Conservation (phyloP, 352 stramenopile genomes). For the Phytopythium mirpurense region DNA sequence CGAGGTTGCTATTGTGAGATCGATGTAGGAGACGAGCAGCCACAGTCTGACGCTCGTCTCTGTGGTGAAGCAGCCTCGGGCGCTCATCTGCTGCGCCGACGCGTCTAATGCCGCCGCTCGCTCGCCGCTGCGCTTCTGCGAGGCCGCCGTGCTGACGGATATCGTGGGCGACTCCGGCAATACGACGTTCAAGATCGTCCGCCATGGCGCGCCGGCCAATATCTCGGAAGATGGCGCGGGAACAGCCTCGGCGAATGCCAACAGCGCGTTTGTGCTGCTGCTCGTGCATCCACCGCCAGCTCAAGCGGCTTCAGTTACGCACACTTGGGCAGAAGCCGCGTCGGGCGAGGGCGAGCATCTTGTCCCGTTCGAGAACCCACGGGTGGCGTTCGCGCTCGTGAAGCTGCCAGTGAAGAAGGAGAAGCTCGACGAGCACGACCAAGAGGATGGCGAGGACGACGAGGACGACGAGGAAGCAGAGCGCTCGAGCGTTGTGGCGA, state of each 20-base stretch:
- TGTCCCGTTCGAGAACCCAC: conserved; percentile 34
- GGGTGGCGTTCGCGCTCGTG: conserved; percentile 35
- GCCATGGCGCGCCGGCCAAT: conserved; percentile 23
- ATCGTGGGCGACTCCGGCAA: conserved; percentile 48
- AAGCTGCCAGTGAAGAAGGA: background rate
- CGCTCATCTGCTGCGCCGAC: conserved; percentile 32
- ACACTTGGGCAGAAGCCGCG: conserved; percentile 17
- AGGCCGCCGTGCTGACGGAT: conserved; percentile 35
- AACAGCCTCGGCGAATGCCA: background rate
- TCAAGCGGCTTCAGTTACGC: conserved; percentile 14
- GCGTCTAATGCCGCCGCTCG: background rate
- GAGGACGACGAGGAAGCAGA: background rate
- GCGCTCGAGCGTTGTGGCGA: conserved; percentile 25
- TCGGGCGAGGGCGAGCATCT: background rate
- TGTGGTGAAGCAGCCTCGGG: conserved; percentile 23
- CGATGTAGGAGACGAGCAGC: background rate
- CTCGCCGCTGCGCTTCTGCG: conserved; percentile 19
- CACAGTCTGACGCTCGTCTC: background rate
- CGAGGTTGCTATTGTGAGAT: no score
- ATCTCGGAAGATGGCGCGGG: conserved; percentile 42
- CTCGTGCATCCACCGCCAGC: conserved; percentile 33
- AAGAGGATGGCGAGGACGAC: background rate
- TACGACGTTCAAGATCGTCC: conserved; percentile 38
- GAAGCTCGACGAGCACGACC: background rate
- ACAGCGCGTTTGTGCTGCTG: conserved; percentile 25